phyloP scores from a whole-genome alignment of 129 eudicot genomes.

The Lactuca sativa region DNA sequence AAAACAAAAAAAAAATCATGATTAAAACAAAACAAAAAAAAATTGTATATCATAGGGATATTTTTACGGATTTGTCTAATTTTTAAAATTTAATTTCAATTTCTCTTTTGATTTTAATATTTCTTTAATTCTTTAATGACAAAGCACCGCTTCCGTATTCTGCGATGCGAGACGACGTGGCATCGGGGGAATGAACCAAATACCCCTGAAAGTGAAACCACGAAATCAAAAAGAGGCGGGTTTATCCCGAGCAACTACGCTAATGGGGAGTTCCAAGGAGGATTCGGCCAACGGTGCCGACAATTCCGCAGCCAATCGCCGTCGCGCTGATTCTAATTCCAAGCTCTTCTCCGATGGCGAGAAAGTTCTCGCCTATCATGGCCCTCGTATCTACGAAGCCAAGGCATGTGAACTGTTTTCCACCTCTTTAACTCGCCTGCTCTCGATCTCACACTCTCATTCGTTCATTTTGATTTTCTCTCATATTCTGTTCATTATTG shows the following conservation, averaged over 20 bases:
- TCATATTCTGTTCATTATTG: background rate
- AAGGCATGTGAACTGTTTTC: slow-evolving; percentile 39
- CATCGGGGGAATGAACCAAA: slow-evolving; percentile 8
- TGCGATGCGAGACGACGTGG: background rate
- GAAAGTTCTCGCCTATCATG: slow-evolving; percentile 79
- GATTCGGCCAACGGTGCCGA: slow-evolving; percentile 67
- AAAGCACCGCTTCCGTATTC: background rate
- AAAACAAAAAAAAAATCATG: too few relatives aligned
- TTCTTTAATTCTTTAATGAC: too few relatives aligned
- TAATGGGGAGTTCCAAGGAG: slow-evolving; percentile 72
- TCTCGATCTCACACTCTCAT: slow-evolving; percentile 7
- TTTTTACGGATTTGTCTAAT: too few relatives aligned
- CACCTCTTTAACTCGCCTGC: slow-evolving; percentile 8
- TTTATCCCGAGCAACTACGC: slow-evolving; percentile 17
- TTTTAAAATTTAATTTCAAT: too few relatives aligned
- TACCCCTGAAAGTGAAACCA: slow-evolving; percentile 22
- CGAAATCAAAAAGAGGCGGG: slow-evolving; percentile 50
- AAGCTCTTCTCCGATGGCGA: slow-evolving; percentile 60
- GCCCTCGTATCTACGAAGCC: slow-evolving; percentile 82
- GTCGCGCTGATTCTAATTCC: slow-evolving; percentile 39
- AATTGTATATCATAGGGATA: too few relatives aligned
- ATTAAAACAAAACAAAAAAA: too few relatives aligned
- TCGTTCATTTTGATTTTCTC: background rate
- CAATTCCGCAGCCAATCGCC: slow-evolving; percentile 57
- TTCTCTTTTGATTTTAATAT: too few relatives aligned